Evolutionary conservation across 192 early-diverging fungal genomes (phyloP).

Genomic region (Kappamyces sp.): DNA sequence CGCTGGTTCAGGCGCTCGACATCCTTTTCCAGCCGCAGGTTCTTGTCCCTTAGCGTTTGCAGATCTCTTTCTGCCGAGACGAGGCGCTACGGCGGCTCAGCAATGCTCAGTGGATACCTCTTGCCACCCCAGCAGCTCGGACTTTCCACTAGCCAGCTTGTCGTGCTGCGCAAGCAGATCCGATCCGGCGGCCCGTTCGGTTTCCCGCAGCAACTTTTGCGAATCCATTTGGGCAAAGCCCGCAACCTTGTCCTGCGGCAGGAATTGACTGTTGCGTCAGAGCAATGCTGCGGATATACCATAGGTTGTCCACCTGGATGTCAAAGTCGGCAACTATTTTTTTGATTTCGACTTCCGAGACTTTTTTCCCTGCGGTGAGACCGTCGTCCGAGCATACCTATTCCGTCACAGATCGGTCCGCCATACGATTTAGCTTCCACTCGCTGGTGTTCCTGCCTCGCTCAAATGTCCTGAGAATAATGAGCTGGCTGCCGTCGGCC

Average conservation of each 20-base stretch:
- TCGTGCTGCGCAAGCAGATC: constrained; percentile 62
- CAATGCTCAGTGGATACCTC: constrained; percentile 13
- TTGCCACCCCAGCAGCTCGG: constrained; percentile 27
- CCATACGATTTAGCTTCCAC: constrained; percentile 82
- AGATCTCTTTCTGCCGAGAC: constrained; percentile 49
- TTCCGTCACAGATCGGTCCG: constrained; percentile 2
- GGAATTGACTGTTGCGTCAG: constrained; percentile 66
- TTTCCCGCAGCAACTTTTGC: constrained; percentile 69
- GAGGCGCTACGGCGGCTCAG: constrained; percentile 24
- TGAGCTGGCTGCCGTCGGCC: constrained; percentile 7
- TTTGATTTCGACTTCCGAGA: constrained; percentile 60
- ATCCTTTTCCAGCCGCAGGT: constrained; percentile 67
- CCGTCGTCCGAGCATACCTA: background rate
- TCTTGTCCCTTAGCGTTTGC: constrained; percentile 60
- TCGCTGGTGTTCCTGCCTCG: constrained; percentile 57
- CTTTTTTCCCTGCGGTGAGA: constrained; percentile 40
- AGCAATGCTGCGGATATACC: constrained; percentile 41
- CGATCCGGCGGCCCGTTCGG: constrained; percentile 76
- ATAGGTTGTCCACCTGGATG: constrained; percentile 94
- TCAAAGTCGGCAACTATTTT: constrained; percentile 56
- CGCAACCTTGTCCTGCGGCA: constrained; percentile 91
- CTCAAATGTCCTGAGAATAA: constrained; percentile 21
- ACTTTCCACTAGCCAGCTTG: constrained; percentile 46
- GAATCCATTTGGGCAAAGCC: constrained; percentile 87
- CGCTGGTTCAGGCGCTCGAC: constrained; percentile 69